Base-by-base conservation (phyloP, 805 yeast genomes). In the Ogataea degrootiae region DNA sequence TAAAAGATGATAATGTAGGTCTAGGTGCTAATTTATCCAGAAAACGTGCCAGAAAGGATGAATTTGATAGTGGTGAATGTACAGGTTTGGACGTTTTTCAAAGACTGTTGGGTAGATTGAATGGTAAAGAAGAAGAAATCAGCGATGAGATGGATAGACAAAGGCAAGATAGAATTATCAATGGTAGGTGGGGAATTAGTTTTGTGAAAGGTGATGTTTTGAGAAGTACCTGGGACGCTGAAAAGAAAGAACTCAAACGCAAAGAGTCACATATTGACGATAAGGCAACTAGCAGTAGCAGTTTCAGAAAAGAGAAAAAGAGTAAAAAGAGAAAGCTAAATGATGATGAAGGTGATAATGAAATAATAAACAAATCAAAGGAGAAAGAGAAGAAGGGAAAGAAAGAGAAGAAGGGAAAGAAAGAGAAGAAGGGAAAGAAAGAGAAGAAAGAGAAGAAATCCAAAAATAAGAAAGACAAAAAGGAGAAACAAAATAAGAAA, bases 81-180 rank as follows among this genome's bases (percentile, higher is more conserved):
- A 86, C 90, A 11, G 97, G 97, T 4, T 73, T 92, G 38, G 98
- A 94, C 65, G 96, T 85, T 3, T 92, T 94, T 63, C 99, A 92
- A 70, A 76, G 95, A 56, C 78, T 92, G 41, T 71, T 92, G 52
- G 97, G 97, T 11, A 78, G 90, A 62, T 74, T 92, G 52, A 92
- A 92, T 63, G 97, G 97, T 41, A 85, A 82, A 56, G 92, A 85
- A 59, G 85, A 80, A 34, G 77, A 74, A 47, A 77, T 86, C 23
- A 70, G 71, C 47, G 70, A 79, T 50, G 91, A 82, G 59, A 67
- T 88, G 54, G 92, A 87, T 37, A 73, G 79, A 54, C 83, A 83
- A 59, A 74, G 87, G 56, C 74, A 75, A 49, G 85, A 84, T 21
- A 79, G 79, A 42, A 82, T 89, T 34, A 72, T 88, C n/a, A 83